Evolutionary conservation across 2,329 filamentous ascomycete genomes (phyloP), one percentile per base, ranked within the genome.

Genomic region (Apiospora sp.): DNA sequence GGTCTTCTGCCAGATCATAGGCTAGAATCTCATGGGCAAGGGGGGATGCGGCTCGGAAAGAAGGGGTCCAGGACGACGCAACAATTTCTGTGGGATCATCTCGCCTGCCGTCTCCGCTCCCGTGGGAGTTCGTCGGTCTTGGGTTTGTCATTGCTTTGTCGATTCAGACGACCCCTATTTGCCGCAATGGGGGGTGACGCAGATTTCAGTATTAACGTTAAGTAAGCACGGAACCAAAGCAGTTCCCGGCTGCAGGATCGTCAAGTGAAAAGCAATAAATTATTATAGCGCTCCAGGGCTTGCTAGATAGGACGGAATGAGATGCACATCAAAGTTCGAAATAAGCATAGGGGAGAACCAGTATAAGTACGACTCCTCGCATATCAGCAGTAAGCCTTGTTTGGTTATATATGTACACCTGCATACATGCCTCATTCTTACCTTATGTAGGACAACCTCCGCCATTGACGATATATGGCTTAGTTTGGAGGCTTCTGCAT

Each of bases 21-120:
- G 91, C 91, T 72, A 94, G 85, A 46, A 89, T 88, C 43, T 89
- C 88, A 74, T 92, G 89, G 0, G 91, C 92, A 68, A 93, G 85
- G 30, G 92, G 91, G n/a, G 92, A 92, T 41, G 86, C 84, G 30
- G 89, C 87, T 37, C 84, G 84, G 80, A 91, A 91, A 7, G 87
- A 89, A n/a, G 84, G 83, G 48, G 83, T 83, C 49, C 85, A 78
- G 5, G 79, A 79, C 13, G 79, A 78, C 7, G 78, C 76, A 41
- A 80, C 71, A 69, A 12, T 16, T 34, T 61, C 34, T 3, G 54
- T 19, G n/a, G 34, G 3, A 34, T 64, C 58, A 81, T 75, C 16
- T 72, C 43, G 22, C 71, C 46, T 49, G 19, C 75, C n/a, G 75
- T 61, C 43, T 67, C 73, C 67, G 73, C 75, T 68, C 73, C 74